phyloP scores from a whole-genome alignment of 2,329 filamentous ascomycete genomes.

The Penicillium sp. region DNA sequence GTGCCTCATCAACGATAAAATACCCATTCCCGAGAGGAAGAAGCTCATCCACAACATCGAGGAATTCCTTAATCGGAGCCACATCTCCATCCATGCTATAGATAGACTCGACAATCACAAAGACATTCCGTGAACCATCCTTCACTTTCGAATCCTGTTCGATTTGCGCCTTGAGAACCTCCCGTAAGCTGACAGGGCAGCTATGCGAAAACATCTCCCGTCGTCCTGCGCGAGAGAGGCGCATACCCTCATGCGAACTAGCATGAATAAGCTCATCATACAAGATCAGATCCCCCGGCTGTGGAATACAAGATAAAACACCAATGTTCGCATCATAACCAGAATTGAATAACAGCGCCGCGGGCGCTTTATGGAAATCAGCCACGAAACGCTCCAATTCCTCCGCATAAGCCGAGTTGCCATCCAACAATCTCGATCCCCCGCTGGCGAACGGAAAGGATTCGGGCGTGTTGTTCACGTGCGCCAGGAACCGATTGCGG shows the following conservation, averaged over 20 bases:
- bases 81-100: constrained; percentile 86
- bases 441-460: constrained; percentile 53
- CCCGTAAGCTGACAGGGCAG: constrained; percentile 36
- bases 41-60: constrained; percentile 55
- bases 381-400: constrained; percentile 60
- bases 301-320: constrained; percentile 61
- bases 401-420: constrained; percentile 62
- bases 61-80: constrained; percentile 61
- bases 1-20: constrained; percentile 59
- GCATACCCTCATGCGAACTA: constrained; percentile 76
- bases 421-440: constrained; percentile 64
- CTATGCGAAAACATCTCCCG: constrained; percentile 52
- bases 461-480: constrained; percentile 41
- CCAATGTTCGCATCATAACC: constrained; percentile 68
- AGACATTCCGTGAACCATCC: constrained; percentile 54
- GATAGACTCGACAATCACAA: constrained; percentile 67
- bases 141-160: constrained; percentile 34
- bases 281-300: constrained; percentile 62
- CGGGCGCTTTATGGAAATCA: constrained; percentile 58
- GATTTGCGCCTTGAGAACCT: constrained; percentile 35
- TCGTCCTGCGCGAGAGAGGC: constrained; percentile 56
- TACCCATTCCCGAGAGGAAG: constrained; percentile 59
- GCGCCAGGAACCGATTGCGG: constrained; percentile 50
- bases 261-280: constrained; percentile 78
- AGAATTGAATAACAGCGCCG: constrained; percentile 62